phyloP scores from a whole-genome alignment of 352 stramenopile species.

The Globisporangium uncinulatum region DNA sequence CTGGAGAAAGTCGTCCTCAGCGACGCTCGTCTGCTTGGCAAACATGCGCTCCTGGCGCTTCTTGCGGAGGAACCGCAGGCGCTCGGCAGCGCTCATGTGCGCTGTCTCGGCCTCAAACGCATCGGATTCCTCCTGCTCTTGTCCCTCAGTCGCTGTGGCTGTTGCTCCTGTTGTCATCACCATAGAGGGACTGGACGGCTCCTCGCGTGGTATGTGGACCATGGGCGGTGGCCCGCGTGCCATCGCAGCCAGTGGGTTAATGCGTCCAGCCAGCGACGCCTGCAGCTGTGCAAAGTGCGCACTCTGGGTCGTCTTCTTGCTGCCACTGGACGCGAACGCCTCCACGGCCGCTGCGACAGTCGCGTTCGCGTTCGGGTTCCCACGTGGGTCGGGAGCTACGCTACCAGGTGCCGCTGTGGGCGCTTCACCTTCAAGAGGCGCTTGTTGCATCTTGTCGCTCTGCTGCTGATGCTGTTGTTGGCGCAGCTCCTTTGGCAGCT shows the following conservation, averaged over 20 bases:
- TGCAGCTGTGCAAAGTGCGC: slow-evolving; percentile 47
- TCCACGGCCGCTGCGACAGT: slow-evolving; percentile 1
- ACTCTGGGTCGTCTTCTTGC: slow-evolving; percentile 14
- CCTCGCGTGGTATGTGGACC: slow-evolving; percentile 20
- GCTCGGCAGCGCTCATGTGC: slow-evolving; percentile 53
- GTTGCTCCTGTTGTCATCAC: too few relatives aligned
- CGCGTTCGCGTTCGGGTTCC: slow-evolving; percentile 5
- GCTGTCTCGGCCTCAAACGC: slow-evolving; percentile 55
- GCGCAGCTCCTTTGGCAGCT: slow-evolving; percentile 26
- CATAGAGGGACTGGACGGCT: neutral
- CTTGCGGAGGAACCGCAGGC: slow-evolving; percentile 52
- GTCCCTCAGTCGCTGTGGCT: slow-evolving; percentile 11
- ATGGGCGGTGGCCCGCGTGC: slow-evolving; percentile 22
- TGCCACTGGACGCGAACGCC: neutral
- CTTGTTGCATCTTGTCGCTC: neutral
- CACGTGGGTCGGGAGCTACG: neutral
- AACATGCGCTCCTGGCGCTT: slow-evolving; percentile 27
- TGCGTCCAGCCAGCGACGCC: slow-evolving; percentile 39
- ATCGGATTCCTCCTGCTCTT: slow-evolving; percentile 2
- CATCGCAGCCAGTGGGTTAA: slow-evolving; percentile 18
- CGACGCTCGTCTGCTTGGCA: slow-evolving; percentile 23
- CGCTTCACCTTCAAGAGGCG: too few relatives aligned
- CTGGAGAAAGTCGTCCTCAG: slow-evolving; percentile 57
- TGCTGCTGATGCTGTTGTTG: neutral
- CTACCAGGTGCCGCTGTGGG: too few relatives aligned